Base-by-base conservation (phyloP, 176 grass and related monocot species). In the Triticum urartu region DNA sequence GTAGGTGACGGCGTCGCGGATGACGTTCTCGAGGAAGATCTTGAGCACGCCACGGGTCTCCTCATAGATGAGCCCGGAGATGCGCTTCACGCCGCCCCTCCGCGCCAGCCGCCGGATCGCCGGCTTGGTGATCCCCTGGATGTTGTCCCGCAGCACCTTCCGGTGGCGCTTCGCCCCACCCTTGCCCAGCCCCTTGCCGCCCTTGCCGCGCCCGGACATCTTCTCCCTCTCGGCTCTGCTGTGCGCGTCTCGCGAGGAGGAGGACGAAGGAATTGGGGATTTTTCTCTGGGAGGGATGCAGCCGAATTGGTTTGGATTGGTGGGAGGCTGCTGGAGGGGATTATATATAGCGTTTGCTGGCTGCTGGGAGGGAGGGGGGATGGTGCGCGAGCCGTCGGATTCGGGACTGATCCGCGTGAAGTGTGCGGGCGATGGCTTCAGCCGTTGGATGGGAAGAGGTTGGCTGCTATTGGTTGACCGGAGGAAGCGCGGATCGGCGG, bases 11-110 rank as follows among this genome's bases (percentile, higher is more conserved):
- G 93, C 95, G 40, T 98, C 93, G 65, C 87, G 90, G 84, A 97
- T 97, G 61, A 97, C 91, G 20, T 97, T 97, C 91, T 97, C 91
- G 11, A 97, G 87, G 79, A 97, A 97, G 83, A 93, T 95, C 95
- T 97, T 97, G 84, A 97, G 94, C 32, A 97, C 92, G 66, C 90
- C 90, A 47, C 86, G 94, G 15, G 92, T 97, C 92, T 97, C 95
- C 92, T 97, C 88, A 25, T 97, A 97, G 89, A 93, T 97, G 28
- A 93, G 85, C 0, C 92, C 90, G 1, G 86, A 89, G 86, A 97
- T 97, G 87, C 95, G 95, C 92, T 97, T 97, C 36, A 97, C 92
- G 62, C 95, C 90, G 5, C 95, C 95, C 48, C 95, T 84, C 9
- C 93, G 58, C 0, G 93, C 95, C 24, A 92, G 79, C 7, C 95